These are phyloP conservation scores for Cunninghamia lanceolata DNA, from an alignment of 75 land plant genomes.

Conservation along the genomic window DNA sequence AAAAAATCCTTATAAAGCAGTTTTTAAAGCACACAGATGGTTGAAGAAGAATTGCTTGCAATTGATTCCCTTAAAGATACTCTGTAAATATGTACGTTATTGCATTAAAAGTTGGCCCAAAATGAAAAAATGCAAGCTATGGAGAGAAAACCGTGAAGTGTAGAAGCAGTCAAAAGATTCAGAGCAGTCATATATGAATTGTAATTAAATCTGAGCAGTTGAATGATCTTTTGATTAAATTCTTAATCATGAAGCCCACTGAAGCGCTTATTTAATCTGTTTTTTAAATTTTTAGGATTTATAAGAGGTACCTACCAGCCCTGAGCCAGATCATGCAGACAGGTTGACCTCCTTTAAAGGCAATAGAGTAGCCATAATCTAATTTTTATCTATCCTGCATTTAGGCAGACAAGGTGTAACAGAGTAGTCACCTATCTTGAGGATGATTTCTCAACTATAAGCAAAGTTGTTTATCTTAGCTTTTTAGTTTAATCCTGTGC, in stretches of 20 bases:
- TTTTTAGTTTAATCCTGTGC: too few species aligned
- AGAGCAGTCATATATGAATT: neutral
- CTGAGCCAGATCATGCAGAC: neutral
- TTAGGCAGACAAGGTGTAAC: neutral
- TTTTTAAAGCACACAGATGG: neutral
- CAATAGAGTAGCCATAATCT: neutral
- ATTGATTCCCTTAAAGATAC: neutral
- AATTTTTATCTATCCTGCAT: neutral
- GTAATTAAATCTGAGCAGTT: neutral
- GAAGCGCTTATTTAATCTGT: neutral
- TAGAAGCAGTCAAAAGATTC: neutral
- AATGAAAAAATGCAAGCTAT: neutral
- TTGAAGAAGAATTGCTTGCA: neutral
- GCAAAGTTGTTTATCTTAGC: too few species aligned
- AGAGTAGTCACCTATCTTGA: too few species aligned
- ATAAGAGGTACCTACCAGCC: neutral
- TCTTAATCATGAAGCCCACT: neutral
- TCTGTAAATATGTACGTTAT: neutral
- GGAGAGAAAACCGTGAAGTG: neutral
- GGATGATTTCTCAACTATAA: too few species aligned
- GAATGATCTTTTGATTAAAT: neutral
- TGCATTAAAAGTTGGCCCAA: neutral
- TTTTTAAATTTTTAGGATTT: neutral
- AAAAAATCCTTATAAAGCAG: neutral
- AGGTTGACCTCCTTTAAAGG: neutral